These are phyloP conservation scores for Monosporascus sp. DNA, from an alignment of 2,329 filamentous ascomycete genomes.

Conservation along the genomic window DNA sequence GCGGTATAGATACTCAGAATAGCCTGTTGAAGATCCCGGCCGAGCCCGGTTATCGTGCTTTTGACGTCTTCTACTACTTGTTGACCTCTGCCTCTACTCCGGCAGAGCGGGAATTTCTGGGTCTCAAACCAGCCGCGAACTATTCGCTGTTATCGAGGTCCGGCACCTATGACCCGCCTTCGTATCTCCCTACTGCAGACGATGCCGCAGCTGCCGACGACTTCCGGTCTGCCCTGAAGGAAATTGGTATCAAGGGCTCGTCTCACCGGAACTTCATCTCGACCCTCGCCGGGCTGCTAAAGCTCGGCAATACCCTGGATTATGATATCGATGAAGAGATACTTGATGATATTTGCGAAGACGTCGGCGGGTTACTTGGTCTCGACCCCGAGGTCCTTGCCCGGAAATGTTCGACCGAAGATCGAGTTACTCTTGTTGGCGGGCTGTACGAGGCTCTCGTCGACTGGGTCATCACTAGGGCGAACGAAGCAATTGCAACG, in stretches of 20 bases:
- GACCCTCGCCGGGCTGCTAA: conserved; percentile 77
- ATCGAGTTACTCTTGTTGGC: conserved; percentile 75
- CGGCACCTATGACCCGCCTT: conserved; percentile 77
- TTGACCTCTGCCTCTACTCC: conserved; percentile 85
- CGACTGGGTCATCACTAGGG: conserved; percentile 87
- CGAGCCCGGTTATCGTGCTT: conserved; percentile 80
- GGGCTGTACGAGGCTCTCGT: conserved; percentile 91
- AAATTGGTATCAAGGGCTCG: conserved; percentile 88
- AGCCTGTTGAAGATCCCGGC: conserved; percentile 77
- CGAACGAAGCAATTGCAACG: conserved; percentile 74
- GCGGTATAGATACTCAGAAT: conserved; percentile 77
- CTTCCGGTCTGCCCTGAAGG: conserved; percentile 78
- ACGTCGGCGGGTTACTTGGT: conserved; percentile 80
- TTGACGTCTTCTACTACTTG: conserved; percentile 97
- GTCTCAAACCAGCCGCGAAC: conserved; percentile 68
- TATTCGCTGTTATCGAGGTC: conserved; percentile 80
- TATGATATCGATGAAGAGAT: conserved; percentile 80
- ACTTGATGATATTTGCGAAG: conserved; percentile 81
- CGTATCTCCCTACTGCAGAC: conserved; percentile 86
- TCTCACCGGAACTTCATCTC: conserved; percentile 79
- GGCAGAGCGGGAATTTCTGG: conserved; percentile 82
- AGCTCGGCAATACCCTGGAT: conserved; percentile 85
- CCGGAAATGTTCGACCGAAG: conserved; percentile 74
- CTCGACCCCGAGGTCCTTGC: conserved; percentile 79
- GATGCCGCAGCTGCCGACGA: conserved; percentile 91